Percentiles rank a stretch among this genome's conserved stretches.
Evolutionary conservation across 2,329 filamentous ascomycete species (phyloP).

Genomic region (Ascochyta koolunga): DNA sequence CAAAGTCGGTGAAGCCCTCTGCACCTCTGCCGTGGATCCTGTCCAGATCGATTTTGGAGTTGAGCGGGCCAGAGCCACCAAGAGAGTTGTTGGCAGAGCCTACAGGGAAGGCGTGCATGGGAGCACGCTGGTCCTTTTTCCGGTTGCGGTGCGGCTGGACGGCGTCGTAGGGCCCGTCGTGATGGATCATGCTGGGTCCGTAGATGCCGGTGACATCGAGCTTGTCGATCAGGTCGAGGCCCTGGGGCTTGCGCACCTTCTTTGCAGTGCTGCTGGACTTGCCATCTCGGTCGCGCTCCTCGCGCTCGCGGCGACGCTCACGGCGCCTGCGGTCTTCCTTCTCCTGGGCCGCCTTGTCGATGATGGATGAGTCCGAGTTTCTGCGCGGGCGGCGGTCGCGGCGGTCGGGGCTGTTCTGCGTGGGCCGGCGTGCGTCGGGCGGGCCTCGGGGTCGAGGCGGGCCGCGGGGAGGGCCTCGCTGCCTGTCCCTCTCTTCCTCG

Average conservation of each 20-base stretch:
- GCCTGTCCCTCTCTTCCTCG: constrained; percentile 55
- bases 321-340: constrained; percentile 60
- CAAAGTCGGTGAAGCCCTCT: constrained; percentile 87
- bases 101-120: constrained; percentile 95
- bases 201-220: constrained; percentile 96
- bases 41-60: constrained; percentile 80
- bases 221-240: constrained; percentile 92
- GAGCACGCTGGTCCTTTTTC: constrained; percentile 79
- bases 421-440: constrained; percentile 46
- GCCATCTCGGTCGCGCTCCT: constrained; percentile 50
- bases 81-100: constrained; percentile 91
- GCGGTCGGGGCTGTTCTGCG: constrained; percentile 46
- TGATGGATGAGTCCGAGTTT: constrained; percentile 80
- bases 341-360: constrained; percentile 61
- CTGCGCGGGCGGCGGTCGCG: constrained; percentile 62
- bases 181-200: constrained; percentile 91
- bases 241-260: constrained; percentile 50
- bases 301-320: constrained; percentile 57
- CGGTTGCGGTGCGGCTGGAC: constrained; percentile 94
- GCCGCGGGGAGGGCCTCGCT: constrained; percentile 48
- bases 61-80: constrained; percentile 84
- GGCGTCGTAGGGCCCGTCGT: constrained; percentile 96
- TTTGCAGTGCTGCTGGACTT: constrained; percentile 45
- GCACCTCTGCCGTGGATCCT: constrained; percentile 84
- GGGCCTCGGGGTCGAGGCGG: constrained; percentile 46